Evolutionary conservation across 2,329 filamentous ascomycete genomes (phyloP).

Genomic region (Phaeoacremonium minimum): DNA sequence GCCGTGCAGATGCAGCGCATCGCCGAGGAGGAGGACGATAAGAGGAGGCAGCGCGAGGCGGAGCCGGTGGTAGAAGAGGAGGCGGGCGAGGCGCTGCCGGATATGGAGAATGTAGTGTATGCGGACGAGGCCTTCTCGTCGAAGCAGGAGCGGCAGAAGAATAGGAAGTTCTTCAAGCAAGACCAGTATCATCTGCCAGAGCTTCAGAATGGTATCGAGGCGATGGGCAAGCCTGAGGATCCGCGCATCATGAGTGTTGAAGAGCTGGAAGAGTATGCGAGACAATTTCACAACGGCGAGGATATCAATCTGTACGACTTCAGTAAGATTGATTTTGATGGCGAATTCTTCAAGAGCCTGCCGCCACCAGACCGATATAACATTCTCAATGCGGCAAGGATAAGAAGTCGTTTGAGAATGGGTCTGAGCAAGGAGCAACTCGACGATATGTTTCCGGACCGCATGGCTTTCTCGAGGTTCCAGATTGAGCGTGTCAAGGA

Average conservation of each 20-base stretch:
- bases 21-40: conserved; percentile 79
- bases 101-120: conserved; percentile 71
- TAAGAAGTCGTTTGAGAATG: conserved; percentile 88
- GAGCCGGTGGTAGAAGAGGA: conserved; percentile 39
- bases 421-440: conserved; percentile 94
- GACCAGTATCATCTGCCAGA: conserved; percentile 96
- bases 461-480: conserved; percentile 95
- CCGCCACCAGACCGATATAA: conserved; percentile 92
- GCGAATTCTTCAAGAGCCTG: conserved; percentile 88
- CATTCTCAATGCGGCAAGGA: conserved; percentile 87
- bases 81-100: conserved; percentile 64
- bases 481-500: conserved; percentile 93
- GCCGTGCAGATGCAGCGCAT: conserved; percentile 90
- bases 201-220: conserved; percentile 68
- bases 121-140: conserved; percentile 86
- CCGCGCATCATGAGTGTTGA: conserved; percentile 94
- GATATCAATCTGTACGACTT: conserved; percentile 94
- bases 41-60: conserved; percentile 46
- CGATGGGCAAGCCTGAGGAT: conserved; percentile 87
- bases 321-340: conserved; percentile 96
- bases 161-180: conserved; percentile 79
- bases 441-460: conserved; percentile 92
- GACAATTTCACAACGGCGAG: conserved; percentile 87
- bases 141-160: conserved; percentile 67
- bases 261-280: conserved; percentile 89